phyloP scores from a whole-genome alignment of 2,329 filamentous ascomycete genomes.

The Endocalyx cinctus region DNA sequence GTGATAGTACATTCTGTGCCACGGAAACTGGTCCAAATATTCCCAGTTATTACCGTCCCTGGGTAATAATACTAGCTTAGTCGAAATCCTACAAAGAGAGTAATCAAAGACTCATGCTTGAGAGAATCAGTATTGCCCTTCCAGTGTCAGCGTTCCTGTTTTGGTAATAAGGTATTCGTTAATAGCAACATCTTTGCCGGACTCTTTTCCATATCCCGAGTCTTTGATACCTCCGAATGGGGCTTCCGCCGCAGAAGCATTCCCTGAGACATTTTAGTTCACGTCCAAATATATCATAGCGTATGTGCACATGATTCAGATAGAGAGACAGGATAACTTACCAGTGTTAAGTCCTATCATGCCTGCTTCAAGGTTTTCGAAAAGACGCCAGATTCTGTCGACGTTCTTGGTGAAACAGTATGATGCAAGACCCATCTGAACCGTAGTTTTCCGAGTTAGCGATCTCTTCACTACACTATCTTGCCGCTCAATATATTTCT shows the following conservation, averaged over 20 bases:
- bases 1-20: too few species aligned
- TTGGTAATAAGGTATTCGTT: slow-evolving; percentile 43
- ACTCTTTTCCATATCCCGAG: slow-evolving; percentile 43
- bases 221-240: slow-evolving; percentile 47
- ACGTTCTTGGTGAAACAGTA: slow-evolving; percentile 58
- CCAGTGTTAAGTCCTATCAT: slow-evolving; percentile 42
- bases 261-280: slow-evolving; percentile 18
- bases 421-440: slow-evolving; percentile 50
- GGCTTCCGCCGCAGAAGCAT: slow-evolving; percentile 36
- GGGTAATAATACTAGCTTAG: too few species aligned
- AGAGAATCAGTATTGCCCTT: slow-evolving; percentile 31
- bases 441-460: too few species aligned
- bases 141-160: slow-evolving; percentile 39
- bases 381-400: slow-evolving; percentile 52
- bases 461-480: too few species aligned
- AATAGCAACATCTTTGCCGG: slow-evolving; percentile 42
- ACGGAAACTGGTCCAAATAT: too few species aligned
- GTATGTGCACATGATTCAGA: background rate
- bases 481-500: too few species aligned
- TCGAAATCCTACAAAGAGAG: too few species aligned
- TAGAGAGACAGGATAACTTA: slow-evolving; percentile 19
- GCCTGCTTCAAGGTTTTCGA: slow-evolving; percentile 56
- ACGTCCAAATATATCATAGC: background rate
- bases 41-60: too few species aligned
- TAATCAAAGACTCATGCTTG: too few species aligned